Evolutionary conservation across 257 asterid species (phyloP), one percentile per base, ranked within the genome.

Genomic region (Nicotiana benthamiana): DNA sequence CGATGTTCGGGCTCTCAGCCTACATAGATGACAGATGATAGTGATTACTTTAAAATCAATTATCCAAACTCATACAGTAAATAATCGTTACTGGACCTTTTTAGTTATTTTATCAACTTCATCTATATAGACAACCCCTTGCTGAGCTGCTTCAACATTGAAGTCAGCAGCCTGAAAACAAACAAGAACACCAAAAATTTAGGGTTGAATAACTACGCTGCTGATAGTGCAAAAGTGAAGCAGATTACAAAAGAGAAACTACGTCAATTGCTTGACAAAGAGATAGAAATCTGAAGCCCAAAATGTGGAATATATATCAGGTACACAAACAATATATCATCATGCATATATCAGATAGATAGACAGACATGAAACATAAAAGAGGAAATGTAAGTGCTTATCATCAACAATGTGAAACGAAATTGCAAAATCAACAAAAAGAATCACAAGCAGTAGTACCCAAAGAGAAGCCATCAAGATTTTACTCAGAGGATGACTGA

Each of bases 21-120:
- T 94, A 90, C 84, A 87, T 82, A 80, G 83, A 83, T 84, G 81
- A 81, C 85, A 82, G 80, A 72, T 46, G 24, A 72, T 24, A 46
- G 16, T 46, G 78, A 72, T 48, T 15, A 46, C 40, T 13, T 46
- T 24, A 72, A 72, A 46, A 72, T 46, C 78, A 72, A 46, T 15
- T 13, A 72, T 46, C 60, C 60, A 46, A 72, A 72, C 26, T 43
- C 40, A 72, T 53, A 61, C 4, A 63, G 75, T 51, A 20, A 75
- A 70, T 5, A 4, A 77, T 57, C 74, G 82, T 84, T 76, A 81
- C 48, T 75, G 22, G 68, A 93, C 98, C 97, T 93, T 94, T 87
- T 94, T 94, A 43, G 95, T 93, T 88, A 94, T 94, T 89, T 94
- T 94, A 84, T 94, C 98, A 86, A 94, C 91, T 90, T 94, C 98